Conservation (phyloP, 805 yeast genomes). For the Starmerella riodocensis region DNA sequence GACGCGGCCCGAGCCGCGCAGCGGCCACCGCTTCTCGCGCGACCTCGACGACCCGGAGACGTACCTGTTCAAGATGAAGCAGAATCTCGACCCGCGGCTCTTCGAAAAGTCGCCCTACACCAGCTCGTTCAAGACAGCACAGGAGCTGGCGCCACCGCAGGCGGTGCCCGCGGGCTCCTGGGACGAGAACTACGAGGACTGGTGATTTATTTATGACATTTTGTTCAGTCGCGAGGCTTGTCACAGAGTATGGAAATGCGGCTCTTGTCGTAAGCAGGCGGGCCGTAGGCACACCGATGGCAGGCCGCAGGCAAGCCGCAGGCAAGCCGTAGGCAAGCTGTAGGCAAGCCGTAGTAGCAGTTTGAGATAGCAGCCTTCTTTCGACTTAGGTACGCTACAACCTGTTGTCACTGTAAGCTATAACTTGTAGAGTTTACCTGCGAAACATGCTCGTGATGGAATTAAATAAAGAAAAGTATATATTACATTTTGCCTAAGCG, state of each 20-base stretch:
- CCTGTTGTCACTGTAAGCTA: too few species aligned
- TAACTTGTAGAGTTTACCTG: too few species aligned
- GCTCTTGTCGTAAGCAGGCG: too few species aligned
- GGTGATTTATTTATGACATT: conserved; percentile 3
- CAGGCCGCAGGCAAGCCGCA: too few species aligned
- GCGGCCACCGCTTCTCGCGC: conserved; percentile 2
- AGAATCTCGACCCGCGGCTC: conserved; percentile 6
- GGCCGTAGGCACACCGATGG: too few species aligned
- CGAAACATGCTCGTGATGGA: too few species aligned
- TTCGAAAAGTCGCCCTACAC: background rate
- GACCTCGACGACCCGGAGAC: conserved; percentile 21
- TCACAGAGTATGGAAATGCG: conserved; percentile 7
- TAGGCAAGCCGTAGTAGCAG: too few species aligned
- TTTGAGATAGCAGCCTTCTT: too few species aligned
- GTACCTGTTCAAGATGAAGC: conserved; percentile 14
- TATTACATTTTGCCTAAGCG: background rate
- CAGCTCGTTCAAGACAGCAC: conserved; percentile 17
- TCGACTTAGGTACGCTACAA: too few species aligned
- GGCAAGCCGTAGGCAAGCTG: too few species aligned
- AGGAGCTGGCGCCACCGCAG: conserved; percentile 7
- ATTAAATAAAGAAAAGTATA: background rate
- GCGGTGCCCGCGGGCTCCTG: conserved; percentile 13
- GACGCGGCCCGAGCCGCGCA: background rate
- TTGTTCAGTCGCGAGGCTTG: too few species aligned
- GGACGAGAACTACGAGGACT: conserved; percentile 22